phyloP scores from a whole-genome alignment of 2,329 filamentous ascomycete species.

The Fusarium virguliforme region DNA sequence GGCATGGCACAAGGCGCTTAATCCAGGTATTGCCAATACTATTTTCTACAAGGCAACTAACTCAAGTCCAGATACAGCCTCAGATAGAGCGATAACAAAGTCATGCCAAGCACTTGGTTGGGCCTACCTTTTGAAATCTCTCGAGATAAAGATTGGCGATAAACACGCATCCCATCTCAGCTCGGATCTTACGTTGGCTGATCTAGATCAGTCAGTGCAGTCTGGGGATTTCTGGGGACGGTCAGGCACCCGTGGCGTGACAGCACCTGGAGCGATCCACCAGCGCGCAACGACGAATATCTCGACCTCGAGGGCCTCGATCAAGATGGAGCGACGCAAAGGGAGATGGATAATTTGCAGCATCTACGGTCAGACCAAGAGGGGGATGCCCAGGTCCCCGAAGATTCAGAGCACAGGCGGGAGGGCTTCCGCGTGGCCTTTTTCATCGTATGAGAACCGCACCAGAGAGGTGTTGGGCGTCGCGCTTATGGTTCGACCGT shows the following conservation, averaged over 20 bases:
- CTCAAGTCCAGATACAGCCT: not conserved
- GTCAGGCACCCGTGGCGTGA: constrained; percentile 35
- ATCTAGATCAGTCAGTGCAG: constrained; percentile 22
- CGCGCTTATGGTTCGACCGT: constrained; percentile 8
- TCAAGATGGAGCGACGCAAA: not conserved
- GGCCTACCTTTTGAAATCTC: constrained; percentile 25
- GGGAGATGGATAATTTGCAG: not conserved
- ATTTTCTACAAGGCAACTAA: not conserved
- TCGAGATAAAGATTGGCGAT: constrained; percentile 35
- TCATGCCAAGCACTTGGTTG: not conserved
- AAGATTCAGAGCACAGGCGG: not conserved
- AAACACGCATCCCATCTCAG: constrained; percentile 25
- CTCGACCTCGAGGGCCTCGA: not conserved
- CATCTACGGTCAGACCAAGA: not conserved
- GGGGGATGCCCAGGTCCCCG: constrained; percentile 4
- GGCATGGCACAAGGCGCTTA: not conserved
- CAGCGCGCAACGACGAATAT: constrained; percentile 10
- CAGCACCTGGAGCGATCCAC: not conserved
- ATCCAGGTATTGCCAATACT: not conserved
- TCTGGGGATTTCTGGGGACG: constrained; percentile 23
- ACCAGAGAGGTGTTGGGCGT: not conserved
- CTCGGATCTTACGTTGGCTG: constrained; percentile 26
- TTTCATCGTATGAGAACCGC: constrained; percentile 11
- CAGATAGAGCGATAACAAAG: not conserved
- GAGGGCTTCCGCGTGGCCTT: not conserved